A percentile compares a stretch with the other conserved stretches of the same genome.
Evolutionary conservation across 345 rosid species (phyloP).

Genomic region (Ceriops tagal): DNA sequence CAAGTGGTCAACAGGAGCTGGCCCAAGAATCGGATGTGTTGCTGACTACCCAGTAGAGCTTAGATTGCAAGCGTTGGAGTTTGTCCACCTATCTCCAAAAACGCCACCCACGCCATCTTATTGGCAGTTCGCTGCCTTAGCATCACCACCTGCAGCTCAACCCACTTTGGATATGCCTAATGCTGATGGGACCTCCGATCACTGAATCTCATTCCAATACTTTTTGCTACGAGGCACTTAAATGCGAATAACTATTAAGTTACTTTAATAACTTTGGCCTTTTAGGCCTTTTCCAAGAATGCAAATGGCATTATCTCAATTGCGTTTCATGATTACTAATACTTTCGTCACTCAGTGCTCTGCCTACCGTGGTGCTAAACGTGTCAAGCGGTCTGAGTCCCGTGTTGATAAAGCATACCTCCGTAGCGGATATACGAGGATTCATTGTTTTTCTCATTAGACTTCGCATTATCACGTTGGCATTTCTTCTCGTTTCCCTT

Average conservation of each 20-base stretch:
- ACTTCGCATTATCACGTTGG: too few relatives aligned
- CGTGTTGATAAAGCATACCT: too few relatives aligned
- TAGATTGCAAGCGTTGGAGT: conserved; percentile 76
- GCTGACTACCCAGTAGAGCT: conserved; percentile 82
- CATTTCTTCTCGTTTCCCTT: too few relatives aligned
- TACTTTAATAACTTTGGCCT: neutral
- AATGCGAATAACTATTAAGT: neutral
- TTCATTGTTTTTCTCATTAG: too few relatives aligned
- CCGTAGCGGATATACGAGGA: too few relatives aligned
- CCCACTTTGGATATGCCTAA: neutral
- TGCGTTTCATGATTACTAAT: neutral
- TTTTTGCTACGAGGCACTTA: neutral
- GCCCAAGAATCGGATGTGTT: conserved; percentile 82
- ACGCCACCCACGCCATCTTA: conserved; percentile 26
- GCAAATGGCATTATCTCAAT: neutral
- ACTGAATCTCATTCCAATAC: conserved; percentile 6
- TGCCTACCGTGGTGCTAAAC: too few relatives aligned
- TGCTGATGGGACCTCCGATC: conserved; percentile 6
- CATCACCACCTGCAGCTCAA: conserved; percentile 28
- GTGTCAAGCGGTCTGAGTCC: too few relatives aligned
- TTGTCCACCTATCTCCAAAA: conserved; percentile 71
- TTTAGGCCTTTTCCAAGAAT: neutral
- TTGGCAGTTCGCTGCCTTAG: conserved; percentile 10
- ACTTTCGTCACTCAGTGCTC: too few relatives aligned
- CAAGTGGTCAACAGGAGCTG: conserved; percentile 83